phyloP scores from a whole-genome alignment of 2,329 filamentous ascomycete genomes.

The Neobulgaria alba region DNA sequence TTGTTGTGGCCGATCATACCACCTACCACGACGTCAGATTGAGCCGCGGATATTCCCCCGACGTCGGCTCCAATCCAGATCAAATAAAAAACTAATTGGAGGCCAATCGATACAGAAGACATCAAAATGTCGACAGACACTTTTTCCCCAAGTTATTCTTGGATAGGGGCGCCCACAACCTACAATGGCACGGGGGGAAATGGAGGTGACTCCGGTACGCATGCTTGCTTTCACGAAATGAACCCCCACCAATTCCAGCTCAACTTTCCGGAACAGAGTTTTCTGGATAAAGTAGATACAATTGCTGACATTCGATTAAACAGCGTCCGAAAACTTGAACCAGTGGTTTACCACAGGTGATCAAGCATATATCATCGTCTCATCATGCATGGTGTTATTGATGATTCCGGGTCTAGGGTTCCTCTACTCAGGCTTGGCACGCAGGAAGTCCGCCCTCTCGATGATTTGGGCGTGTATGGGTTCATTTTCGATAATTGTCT shows the following conservation, averaged over 20 bases:
- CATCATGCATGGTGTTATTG: conserved; percentile 85
- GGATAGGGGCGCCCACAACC: conserved; percentile 46
- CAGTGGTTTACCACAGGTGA: conserved; percentile 92
- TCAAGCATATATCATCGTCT: conserved; percentile 85
- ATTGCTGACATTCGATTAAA: conserved; percentile 5
- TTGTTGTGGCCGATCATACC: not conserved
- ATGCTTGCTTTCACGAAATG: not conserved
- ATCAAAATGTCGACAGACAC: not conserved
- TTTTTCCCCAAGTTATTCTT: conserved; percentile 37
- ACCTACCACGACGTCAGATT: conserved; percentile 4
- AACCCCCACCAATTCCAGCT: too few relatives aligned
- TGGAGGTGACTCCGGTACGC: conserved; percentile 30
- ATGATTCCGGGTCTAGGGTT: conserved; percentile 97
- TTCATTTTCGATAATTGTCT: conserved; percentile 80
- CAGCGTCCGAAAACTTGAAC: conserved; percentile 82
- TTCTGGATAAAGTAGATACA: not conserved
- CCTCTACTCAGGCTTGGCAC: conserved; percentile 94
- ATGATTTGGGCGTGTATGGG: conserved; percentile 98
- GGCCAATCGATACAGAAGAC: conserved; percentile 4
- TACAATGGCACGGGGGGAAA: conserved; percentile 51
- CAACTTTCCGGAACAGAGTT: not conserved
- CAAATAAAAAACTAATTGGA: conserved; percentile 1
- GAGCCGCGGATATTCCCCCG: conserved; percentile 6
- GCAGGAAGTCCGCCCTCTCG: conserved; percentile 91
- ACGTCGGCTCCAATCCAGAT: conserved; percentile 11